Evolutionary conservation across 2,329 filamentous ascomycete species (phyloP).

Genomic region (Tolypocladium capitatum): DNA sequence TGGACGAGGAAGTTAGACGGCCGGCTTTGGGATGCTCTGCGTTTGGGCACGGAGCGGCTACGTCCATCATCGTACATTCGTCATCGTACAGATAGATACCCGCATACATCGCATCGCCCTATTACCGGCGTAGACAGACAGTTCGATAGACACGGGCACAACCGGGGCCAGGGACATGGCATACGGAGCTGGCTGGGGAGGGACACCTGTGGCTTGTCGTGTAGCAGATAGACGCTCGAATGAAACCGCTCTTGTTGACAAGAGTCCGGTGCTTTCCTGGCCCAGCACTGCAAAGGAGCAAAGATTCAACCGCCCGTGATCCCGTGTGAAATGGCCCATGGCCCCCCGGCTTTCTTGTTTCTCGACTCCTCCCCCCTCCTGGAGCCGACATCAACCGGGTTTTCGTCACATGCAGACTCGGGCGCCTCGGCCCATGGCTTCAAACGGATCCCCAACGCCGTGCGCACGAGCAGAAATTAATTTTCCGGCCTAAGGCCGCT

Average conservation of each 20-base stretch:
- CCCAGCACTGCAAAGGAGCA: neutral
- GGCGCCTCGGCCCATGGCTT: too few species aligned
- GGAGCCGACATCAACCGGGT: neutral
- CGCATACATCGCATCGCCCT: neutral
- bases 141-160: neutral
- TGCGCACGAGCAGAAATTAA: neutral
- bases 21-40: too few species aligned
- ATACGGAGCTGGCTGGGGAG: neutral
- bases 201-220: neutral
- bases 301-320: neutral
- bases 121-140: neutral
- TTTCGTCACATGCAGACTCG: neutral
- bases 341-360: neutral
- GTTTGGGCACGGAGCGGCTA: neutral
- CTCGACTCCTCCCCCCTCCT: neutral
- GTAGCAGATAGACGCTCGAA: neutral
- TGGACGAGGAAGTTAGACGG: too few species aligned
- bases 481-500: conserved; percentile 18
- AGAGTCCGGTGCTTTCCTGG: neutral
- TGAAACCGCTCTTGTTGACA: neutral
- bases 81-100: neutral
- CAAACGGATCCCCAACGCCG: too few species aligned
- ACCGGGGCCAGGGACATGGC: neutral
- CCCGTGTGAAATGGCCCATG: neutral
- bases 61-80: neutral